Evolutionary conservation across 2,329 filamentous ascomycete species (phyloP).

Genomic region (Fusarium luffae): DNA sequence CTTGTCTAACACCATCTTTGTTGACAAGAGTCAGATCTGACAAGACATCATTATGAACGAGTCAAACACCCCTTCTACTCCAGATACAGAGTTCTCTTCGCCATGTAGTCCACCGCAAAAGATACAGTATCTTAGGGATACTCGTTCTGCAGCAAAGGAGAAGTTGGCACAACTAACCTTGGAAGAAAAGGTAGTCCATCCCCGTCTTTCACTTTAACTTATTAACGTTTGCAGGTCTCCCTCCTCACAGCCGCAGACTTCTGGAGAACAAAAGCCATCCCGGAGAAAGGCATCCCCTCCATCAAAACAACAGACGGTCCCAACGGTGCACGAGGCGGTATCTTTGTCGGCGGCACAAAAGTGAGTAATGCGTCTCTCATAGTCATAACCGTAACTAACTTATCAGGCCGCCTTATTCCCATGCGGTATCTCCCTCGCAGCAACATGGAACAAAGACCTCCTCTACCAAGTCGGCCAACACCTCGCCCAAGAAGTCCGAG

Average conservation of each 20-base stretch:
- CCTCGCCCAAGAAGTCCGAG: conserved; percentile 76
- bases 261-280: conserved; percentile 75
- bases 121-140: conserved; percentile 50
- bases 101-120: conserved; percentile 57
- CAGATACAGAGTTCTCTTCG: conserved; percentile 62
- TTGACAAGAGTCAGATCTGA: neutral
- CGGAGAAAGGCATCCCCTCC: conserved; percentile 70
- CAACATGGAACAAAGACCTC: conserved; percentile 80
- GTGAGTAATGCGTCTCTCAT: conserved; percentile 33
- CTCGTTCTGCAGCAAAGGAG: conserved; percentile 57
- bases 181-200: conserved; percentile 64
- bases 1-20: too few species aligned
- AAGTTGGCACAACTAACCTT: conserved; percentile 64
- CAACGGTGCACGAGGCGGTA: conserved; percentile 75
- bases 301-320: conserved; percentile 77
- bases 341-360: conserved; percentile 75
- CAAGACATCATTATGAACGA: conserved; percentile 30
- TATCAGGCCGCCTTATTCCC: conserved; percentile 78
- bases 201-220: too few species aligned
- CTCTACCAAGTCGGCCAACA: conserved; percentile 76
- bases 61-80: conserved; percentile 53
- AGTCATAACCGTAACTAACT: neutral
- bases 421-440: conserved; percentile 80
- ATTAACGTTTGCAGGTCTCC: conserved; percentile 59
- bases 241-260: conserved; percentile 72